A percentile compares a stretch with the other conserved stretches of the same genome.
Evolutionary conservation across 768 basidiomycete genomes (phyloP).

Genomic region (Phylloporus sp.): DNA sequence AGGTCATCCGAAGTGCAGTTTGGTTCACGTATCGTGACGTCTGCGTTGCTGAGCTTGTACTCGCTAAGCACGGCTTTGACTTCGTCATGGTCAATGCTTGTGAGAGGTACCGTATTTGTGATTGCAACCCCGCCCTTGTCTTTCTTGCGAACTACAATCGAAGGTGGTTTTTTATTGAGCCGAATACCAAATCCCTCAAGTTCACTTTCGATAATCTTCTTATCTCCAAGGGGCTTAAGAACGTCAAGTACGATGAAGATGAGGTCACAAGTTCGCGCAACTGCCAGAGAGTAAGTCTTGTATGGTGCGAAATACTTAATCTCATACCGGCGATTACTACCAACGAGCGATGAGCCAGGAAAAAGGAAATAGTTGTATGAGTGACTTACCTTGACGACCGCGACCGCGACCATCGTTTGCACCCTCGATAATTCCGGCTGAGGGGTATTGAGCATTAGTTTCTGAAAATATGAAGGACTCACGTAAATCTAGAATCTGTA

Average conservation of each 20-base stretch:
- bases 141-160: slow-evolving; percentile 77
- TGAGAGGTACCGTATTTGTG: slow-evolving; percentile 94
- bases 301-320: slow-evolving; percentile 5
- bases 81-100: slow-evolving; percentile 92
- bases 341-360: slow-evolving; percentile 1
- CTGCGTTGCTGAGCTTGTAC: slow-evolving; percentile 85
- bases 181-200: slow-evolving; percentile 98
- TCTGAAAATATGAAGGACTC: slow-evolving; percentile 26
- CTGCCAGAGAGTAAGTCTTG: slow-evolving; percentile 37
- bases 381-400: slow-evolving; percentile 80
- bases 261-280: slow-evolving; percentile 95
- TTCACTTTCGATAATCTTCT: slow-evolving; percentile 85
- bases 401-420: slow-evolving; percentile 94
- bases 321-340: slow-evolving; percentile 73
- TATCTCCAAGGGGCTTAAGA: slow-evolving; percentile 95
- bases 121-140: slow-evolving; percentile 91
- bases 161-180: slow-evolving; percentile 91
- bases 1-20: slow-evolving; percentile 92
- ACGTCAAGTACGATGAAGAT: slow-evolving; percentile 99
- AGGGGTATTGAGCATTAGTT: slow-evolving; percentile 15
- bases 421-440: slow-evolving; percentile 97
- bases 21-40: slow-evolving; percentile 90
- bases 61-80: slow-evolving; percentile 94
- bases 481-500: slow-evolving; percentile 93
- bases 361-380: slow-evolving; percentile 15